Conservation (phyloP, 352 stramenopile genomes). For the Phytophthora idaei region DNA sequence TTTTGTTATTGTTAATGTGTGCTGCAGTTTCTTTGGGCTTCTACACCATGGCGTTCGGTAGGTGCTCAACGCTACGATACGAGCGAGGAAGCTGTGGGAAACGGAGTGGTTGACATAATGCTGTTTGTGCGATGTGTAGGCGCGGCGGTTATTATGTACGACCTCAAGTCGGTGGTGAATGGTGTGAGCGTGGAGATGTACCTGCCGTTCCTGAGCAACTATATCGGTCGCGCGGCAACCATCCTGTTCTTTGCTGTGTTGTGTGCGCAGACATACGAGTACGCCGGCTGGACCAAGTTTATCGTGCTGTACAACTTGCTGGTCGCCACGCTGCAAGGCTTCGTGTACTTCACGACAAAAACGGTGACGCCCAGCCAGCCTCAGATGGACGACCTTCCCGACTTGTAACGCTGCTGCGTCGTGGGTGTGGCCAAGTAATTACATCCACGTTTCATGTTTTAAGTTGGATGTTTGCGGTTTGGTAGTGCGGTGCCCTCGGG, state of each 20-base stretch:
- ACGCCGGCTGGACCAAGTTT: conserved; percentile 70
- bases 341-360: conserved; percentile 86
- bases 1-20: conserved; percentile 16
- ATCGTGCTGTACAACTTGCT: conserved; percentile 82
- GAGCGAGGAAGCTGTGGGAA: neutral
- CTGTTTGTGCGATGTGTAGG: conserved; percentile 36
- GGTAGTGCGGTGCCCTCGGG: neutral
- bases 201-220: conserved; percentile 88
- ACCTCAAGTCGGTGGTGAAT: conserved; percentile 86
- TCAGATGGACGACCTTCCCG: conserved; percentile 70
- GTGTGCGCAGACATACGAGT: conserved; percentile 70
- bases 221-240: conserved; percentile 80
- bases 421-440: conserved; percentile 24
- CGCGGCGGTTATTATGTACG: conserved; percentile 77
- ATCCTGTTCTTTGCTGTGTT: conserved; percentile 85
- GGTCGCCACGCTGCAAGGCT: conserved; percentile 74
- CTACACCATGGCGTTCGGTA: conserved; percentile 89
- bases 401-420: conserved; percentile 41
- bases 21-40: conserved; percentile 66
- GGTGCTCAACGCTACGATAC: neutral
- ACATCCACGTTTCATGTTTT: conserved; percentile 7
- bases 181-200: conserved; percentile 84
- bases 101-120: neutral
- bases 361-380: conserved; percentile 59
- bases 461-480: neutral